Conservation (phyloP, 306 rosid genomes). For the Leucaena leucocephala region DNA sequence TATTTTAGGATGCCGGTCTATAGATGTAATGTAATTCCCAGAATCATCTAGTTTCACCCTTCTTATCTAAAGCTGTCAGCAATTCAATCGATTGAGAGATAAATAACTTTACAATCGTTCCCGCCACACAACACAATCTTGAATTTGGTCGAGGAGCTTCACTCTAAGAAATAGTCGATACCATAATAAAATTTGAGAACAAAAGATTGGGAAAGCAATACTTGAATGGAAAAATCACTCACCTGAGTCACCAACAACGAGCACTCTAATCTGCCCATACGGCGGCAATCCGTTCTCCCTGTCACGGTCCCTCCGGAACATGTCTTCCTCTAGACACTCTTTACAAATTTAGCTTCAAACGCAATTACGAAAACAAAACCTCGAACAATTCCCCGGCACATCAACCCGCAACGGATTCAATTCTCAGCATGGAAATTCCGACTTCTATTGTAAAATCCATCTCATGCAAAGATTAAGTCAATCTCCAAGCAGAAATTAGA, state of each 20-base stretch:
- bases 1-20: neutral
- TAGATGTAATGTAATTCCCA: conserved; percentile 4
- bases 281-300: conserved; percentile 63
- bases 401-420: conserved; percentile 41
- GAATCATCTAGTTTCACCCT: conserved; percentile 7
- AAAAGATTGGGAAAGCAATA: neutral
- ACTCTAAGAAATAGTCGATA: neutral
- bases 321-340: conserved; percentile 40
- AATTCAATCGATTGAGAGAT: neutral
- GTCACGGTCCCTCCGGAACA: conserved; percentile 80
- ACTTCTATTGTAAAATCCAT: conserved; percentile 46
- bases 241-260: conserved; percentile 83
- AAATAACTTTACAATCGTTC: neutral
- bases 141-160: neutral
- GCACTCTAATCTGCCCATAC: conserved; percentile 76
- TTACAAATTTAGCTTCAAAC: conserved; percentile 28
- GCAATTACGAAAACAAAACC: conserved; percentile 28
- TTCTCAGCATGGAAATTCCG: conserved; percentile 29
- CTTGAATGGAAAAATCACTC: conserved; percentile 18
- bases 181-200: neutral
- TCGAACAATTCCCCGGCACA: conserved; percentile 16
- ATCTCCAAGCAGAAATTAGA: conserved; percentile 35
- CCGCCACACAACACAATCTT: neutral
- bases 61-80: neutral
- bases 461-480: conserved; percentile 25